Evolutionary conservation across 2,329 filamentous ascomycete species (phyloP).

Genomic region (Nigrospora osmanthi): DNA sequence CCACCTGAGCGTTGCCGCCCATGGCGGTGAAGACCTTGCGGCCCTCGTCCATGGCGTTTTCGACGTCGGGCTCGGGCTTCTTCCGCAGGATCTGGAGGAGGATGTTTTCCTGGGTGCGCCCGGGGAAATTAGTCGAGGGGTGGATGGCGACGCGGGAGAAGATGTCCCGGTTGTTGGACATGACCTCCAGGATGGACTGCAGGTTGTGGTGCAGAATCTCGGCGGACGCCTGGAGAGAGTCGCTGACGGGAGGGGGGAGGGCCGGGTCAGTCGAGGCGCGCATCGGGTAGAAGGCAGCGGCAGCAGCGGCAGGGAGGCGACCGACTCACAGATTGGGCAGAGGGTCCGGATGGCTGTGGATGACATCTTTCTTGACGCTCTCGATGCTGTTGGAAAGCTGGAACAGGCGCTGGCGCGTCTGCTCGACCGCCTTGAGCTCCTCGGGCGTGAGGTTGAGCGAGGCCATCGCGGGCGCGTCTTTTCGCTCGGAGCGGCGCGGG

Average conservation of each 20-base stretch:
- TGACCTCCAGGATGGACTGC: conserved; percentile 54
- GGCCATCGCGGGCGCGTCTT: conserved; percentile 11
- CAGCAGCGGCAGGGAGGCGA: no score
- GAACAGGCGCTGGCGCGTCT: conserved; percentile 58
- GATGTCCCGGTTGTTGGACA: conserved; percentile 58
- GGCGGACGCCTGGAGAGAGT: conserved; percentile 64
- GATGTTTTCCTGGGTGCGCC: conserved; percentile 57
- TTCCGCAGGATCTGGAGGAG: conserved; percentile 69
- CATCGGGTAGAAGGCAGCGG: background rate
- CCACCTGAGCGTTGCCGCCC: conserved; percentile 7
- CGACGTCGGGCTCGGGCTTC: conserved; percentile 72
- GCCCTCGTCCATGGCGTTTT: conserved; percentile 63
- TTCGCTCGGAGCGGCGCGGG: no score
- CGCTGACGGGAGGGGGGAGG: conserved; percentile 31
- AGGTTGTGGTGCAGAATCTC: conserved; percentile 67
- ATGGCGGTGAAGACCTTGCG: conserved; percentile 29
- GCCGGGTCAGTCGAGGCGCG: background rate
- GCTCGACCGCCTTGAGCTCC: conserved; percentile 62
- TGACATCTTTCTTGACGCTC: conserved; percentile 52
- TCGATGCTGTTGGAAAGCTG: conserved; percentile 63
- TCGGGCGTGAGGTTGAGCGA: conserved; percentile 46
- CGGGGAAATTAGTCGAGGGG: conserved; percentile 68
- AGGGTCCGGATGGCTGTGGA: conserved; percentile 57
- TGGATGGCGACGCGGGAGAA: conserved; percentile 66
- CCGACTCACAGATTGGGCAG: conserved; percentile 56